phyloP scores from a whole-genome alignment of 148 eudicot genomes.

The Camellia granthamiana region DNA sequence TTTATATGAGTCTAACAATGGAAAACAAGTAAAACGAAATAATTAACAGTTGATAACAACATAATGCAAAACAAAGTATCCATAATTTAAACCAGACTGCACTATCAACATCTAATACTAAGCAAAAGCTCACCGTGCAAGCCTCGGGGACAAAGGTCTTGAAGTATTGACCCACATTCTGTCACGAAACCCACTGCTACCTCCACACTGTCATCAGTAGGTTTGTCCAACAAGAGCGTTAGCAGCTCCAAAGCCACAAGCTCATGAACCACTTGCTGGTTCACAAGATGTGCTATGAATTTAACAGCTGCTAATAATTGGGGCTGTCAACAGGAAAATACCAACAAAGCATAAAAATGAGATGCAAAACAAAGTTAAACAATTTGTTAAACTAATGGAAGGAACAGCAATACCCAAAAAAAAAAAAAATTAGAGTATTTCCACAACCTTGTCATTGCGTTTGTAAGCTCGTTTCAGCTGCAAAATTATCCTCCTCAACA shows the following conservation, averaged over 20 bases:
- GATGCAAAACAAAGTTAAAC: background rate
- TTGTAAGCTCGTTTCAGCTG: slow-evolving; percentile 83
- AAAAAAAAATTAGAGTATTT: background rate
- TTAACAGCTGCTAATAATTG: slow-evolving; percentile 87
- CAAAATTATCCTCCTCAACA: slow-evolving; percentile 68
- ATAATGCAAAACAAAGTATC: background rate
- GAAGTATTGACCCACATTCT: slow-evolving; percentile 84
- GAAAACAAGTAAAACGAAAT: background rate
- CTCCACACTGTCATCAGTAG: slow-evolving; percentile 95
- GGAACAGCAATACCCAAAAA: background rate
- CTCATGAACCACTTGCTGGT: slow-evolving; percentile 93
- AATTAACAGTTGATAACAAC: background rate
- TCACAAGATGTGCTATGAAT: slow-evolving; percentile 88
- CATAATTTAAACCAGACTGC: background rate
- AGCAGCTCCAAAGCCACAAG: slow-evolving; percentile 83
- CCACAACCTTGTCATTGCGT: slow-evolving; percentile 77
- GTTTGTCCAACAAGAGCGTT: slow-evolving; percentile 67
- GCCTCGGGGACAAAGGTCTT: slow-evolving; percentile 77
- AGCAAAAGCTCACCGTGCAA: slow-evolving; percentile 63
- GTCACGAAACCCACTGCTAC: slow-evolving; percentile 96
- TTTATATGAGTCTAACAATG: no score
- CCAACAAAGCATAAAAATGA: background rate
- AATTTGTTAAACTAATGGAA: background rate
- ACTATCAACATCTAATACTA: background rate
- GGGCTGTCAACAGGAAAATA: slow-evolving; percentile 43